Evolutionary conservation across 306 rosid genomes (phyloP).

Genomic region (Carpinus viminea): DNA sequence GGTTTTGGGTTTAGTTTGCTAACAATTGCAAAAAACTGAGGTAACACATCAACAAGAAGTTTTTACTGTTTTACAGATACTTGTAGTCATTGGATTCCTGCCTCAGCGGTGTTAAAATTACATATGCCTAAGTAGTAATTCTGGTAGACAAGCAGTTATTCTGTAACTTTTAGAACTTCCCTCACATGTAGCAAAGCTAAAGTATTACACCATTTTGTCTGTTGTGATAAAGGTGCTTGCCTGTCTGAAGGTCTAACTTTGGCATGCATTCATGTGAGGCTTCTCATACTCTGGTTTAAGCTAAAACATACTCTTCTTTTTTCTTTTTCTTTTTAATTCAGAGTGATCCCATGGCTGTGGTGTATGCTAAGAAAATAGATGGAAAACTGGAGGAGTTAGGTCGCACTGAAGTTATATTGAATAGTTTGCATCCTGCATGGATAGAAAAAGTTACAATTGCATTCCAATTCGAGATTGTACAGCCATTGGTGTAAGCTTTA

Average conservation of each 20-base stretch:
- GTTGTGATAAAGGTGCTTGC: background rate
- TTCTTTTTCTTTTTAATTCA: background rate
- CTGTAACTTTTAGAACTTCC: no score
- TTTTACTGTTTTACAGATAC: no score
- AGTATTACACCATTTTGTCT: background rate
- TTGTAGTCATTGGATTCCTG: background rate
- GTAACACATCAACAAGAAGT: background rate
- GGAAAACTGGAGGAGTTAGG: conserved; percentile 74
- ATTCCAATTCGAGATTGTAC: conserved; percentile 83
- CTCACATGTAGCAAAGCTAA: background rate
- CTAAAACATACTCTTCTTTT: background rate
- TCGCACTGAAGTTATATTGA: conserved; percentile 79
- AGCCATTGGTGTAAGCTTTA: conserved; percentile 64
- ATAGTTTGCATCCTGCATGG: conserved; percentile 69
- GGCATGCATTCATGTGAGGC: background rate
- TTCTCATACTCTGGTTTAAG: background rate
- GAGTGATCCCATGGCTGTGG: conserved; percentile 84
- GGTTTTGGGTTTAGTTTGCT: background rate
- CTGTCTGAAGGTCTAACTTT: background rate
- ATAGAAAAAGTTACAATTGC: conserved; percentile 62
- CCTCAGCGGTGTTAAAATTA: background rate
- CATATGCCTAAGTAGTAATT: background rate
- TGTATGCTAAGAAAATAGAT: conserved; percentile 47
- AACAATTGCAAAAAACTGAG: background rate
- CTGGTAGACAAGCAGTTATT: no score